Base-by-base conservation (phyloP, 1,139 yeast species). In the Geotrichum klebahnii region DNA sequence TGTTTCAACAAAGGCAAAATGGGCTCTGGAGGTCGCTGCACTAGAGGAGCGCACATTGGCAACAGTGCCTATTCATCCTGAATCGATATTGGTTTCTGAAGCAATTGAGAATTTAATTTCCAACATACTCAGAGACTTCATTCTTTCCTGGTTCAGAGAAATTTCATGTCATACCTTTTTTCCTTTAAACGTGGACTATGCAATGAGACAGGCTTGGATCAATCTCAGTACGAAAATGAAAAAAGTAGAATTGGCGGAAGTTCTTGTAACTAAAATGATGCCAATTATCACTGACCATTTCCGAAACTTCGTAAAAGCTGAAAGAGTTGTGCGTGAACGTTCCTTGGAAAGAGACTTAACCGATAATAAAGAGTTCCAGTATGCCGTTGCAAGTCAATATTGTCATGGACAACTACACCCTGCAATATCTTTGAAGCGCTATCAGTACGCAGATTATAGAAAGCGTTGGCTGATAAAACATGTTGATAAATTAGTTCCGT, bases 201-300 rank as follows among this genome's bases (percentile, higher is more conserved):
- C 81, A 47, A 62, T 89, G 26, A 69, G 76, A 8, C 55, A 59
- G 2, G 76, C 79, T 0, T 62, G 80, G 1, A 59, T 58, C 5
- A 66, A 67, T 17, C 54, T 87, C 4, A 73, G 74, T 20, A 53
- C 53, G 1, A 67, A 83, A 36, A 56, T 82, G 1, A 60, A 57
- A 1, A 57, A 62, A 0, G 56, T 81, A 1, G 88, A 87, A 60
- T 67, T 79, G 47, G 75, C 89, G 0, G 75, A 75, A 42, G 60
- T 87, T 31, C 55, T 84, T 2, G 81, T 86, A 0, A 68, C 80
- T 16, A 75, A 74, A 43, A 46, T 86, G 0, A 53, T 86, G 3
- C 96, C 96, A 0, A 61, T 82, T 0, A 22, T 88, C 1, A 82
- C 86, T 1, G 79, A 77, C 16, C 96, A 89, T 62, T 76, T 83